phyloP scores from a whole-genome alignment of 805 yeast species.

The Metschnikowia cerradonensis region DNA sequence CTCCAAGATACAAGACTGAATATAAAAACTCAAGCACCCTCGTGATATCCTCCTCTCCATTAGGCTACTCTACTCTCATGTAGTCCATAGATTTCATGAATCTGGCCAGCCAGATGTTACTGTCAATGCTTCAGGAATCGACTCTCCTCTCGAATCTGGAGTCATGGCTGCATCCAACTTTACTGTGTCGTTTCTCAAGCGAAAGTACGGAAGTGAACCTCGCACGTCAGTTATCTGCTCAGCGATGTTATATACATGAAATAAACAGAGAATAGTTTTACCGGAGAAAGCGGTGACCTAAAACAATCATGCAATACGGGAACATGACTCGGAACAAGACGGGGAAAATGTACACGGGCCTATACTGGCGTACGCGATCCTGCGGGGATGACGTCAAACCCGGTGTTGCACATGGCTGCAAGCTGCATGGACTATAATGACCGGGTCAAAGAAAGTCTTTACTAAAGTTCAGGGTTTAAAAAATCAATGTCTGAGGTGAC shows the following conservation, averaged over 20 bases:
- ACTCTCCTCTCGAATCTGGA: conserved; percentile 33
- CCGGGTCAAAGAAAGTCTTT: neutral
- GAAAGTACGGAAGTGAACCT: conserved; percentile 9
- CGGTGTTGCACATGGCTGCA: neutral
- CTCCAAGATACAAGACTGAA: too few relatives aligned
- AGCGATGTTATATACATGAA: neutral
- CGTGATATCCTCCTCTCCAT: too few relatives aligned
- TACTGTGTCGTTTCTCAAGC: conserved; percentile 35
- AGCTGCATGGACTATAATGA: neutral
- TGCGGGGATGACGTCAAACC: neutral
- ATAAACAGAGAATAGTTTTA: neutral
- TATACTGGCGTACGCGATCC: neutral
- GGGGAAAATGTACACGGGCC: neutral
- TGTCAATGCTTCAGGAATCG: conserved; percentile 11
- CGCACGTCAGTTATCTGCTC: neutral
- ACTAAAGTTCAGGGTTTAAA: neutral
- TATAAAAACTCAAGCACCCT: too few relatives aligned
- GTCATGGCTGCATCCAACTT: conserved; percentile 39
- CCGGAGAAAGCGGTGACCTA: neutral
- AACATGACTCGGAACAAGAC: neutral
- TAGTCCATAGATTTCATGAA: conserved; percentile 23
- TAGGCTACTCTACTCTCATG: too few relatives aligned
- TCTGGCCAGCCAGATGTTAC: conserved; percentile 19
- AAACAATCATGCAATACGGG: neutral
- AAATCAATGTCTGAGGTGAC: too few relatives aligned